Base-by-base conservation (phyloP, 495 filamentous ascomycete genomes). In the Articulospora tetracladia region DNA sequence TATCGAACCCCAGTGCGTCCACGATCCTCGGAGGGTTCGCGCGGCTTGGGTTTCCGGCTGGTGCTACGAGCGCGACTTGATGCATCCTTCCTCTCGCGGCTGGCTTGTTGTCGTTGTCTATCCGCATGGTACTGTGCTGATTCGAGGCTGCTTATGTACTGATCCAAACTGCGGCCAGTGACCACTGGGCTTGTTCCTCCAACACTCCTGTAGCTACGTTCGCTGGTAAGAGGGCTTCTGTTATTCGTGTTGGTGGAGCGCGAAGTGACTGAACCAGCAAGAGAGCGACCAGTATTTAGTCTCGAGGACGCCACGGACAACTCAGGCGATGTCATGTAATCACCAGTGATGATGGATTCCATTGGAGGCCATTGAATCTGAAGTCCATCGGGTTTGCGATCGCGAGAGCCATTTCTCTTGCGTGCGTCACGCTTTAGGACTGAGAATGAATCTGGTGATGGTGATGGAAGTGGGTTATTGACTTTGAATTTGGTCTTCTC, bases 71-170 rank as follows among this genome's bases (percentile, higher is more conserved):
- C 78, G 32, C 83, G 78, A 8, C 75, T 78, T 28, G 75, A 73
- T 22, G 71, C 79, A 39, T 79, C 80, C 57, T 74, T 70, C 55
- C 83, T 74, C 23, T 84, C 83, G 7, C 87, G 84, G 60, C 86
- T 89, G 28, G 72, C 74, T 22, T 79, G 83, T 34, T 78, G 77
- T 6, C 77, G 81, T 10, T 82, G 66, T 58, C 79, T 80, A 55
- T 76, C 78, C 6, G 83, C 74, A 66, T 87, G 79, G 64, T 82
- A 83, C 54, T 84, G 83, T 27, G 89, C 90, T 49, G 90, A 80
- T 22, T 95, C 90, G 1, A 96, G 72, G 70, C 91, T 95, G 73
- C 86, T 90, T 64, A 96, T 92, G 65, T 95, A 96, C 61, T 92
- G 85, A 65, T 95, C 90, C 28, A 92, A 81, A 62, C 86, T 91